Conservation (phyloP, 441 rosid species). For the Corymbia citriodora region DNA sequence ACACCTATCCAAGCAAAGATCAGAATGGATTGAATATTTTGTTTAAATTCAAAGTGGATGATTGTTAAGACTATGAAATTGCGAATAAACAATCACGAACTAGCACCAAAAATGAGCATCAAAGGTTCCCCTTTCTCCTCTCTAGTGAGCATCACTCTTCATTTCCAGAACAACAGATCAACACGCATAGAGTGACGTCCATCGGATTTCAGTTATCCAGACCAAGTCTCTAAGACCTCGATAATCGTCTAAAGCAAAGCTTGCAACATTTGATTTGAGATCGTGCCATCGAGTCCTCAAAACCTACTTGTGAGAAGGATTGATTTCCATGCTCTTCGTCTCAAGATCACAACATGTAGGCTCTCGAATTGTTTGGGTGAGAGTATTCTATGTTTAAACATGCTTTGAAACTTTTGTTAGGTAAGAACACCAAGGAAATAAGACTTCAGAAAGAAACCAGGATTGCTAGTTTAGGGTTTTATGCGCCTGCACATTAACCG, state of each 20-base stretch:
- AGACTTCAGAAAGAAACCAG: background rate
- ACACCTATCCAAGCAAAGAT: background rate
- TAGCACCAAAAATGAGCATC: background rate
- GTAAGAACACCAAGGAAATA: background rate
- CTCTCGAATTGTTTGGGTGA: background rate
- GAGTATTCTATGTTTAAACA: background rate
- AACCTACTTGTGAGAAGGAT: background rate
- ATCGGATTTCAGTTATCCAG: background rate
- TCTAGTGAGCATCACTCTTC: background rate
- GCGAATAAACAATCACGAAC: background rate
- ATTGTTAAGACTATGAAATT: background rate
- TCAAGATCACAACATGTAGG: background rate
- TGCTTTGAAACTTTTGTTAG: background rate
- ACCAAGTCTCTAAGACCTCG: background rate
- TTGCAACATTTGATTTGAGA: background rate
- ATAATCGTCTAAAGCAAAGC: background rate
- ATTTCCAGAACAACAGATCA: background rate
- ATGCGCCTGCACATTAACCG: background rate
- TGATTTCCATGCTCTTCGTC: background rate
- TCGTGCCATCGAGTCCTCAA: background rate
- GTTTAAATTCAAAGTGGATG: background rate
- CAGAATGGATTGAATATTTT: background rate
- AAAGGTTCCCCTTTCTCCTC: background rate
- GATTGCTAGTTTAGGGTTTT: background rate
- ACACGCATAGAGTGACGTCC: background rate